Evolutionary conservation across 164 flowering plant genomes (phyloP).

Genomic region (Taxillus chinensis): DNA sequence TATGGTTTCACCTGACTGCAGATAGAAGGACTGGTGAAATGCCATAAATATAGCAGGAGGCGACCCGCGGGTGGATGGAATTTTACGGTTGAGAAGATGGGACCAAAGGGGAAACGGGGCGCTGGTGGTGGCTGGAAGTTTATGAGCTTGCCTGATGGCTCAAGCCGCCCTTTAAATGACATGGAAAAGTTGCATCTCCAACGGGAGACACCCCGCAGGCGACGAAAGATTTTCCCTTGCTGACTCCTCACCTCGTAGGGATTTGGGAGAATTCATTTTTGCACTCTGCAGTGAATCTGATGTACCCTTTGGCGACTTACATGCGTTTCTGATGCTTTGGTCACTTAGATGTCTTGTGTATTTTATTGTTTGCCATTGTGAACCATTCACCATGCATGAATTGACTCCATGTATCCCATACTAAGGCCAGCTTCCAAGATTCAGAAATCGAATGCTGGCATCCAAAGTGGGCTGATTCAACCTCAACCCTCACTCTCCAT

Average conservation of each 20-base stretch:
- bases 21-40: conserved; percentile 75
- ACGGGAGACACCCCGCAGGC: conserved; percentile 65
- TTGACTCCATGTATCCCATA: too few species aligned
- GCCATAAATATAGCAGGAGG: conserved; percentile 78
- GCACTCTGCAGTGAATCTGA: too few species aligned
- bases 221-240: conserved; percentile 56
- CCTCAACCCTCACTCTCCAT: too few species aligned
- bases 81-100: conserved; percentile 75
- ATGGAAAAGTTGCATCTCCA: conserved; percentile 75
- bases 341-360: too few species aligned
- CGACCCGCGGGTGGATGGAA: conserved; percentile 77
- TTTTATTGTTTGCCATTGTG: too few species aligned
- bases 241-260: conserved; percentile 2
- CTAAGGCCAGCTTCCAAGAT: too few species aligned
- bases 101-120: conserved; percentile 71
- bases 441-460: too few species aligned
- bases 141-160: conserved; percentile 82
- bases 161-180: conserved; percentile 75
- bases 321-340: too few species aligned
- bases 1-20: conserved; percentile 18
- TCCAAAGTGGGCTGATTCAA: too few species aligned
- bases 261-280: too few species aligned
- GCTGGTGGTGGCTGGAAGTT: conserved; percentile 87
- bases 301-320: too few species aligned
- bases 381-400: too few species aligned